Evolutionary conservation across 352 stramenopile species (phyloP), one percentile per base, ranked within the genome.

Genomic region (Globisporangium lucens): DNA sequence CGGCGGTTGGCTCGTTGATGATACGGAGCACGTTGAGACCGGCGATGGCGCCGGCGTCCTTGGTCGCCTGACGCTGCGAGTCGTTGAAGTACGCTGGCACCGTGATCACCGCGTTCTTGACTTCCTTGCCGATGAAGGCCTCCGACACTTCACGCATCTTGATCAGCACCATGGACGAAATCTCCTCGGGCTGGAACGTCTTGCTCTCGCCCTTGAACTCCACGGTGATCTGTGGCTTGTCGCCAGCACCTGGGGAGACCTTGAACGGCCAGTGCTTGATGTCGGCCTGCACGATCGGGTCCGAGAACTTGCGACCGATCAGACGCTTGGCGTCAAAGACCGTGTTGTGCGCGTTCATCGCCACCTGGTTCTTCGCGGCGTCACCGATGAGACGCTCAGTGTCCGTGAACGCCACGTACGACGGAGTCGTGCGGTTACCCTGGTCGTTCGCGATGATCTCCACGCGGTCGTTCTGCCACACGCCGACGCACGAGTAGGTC

Each of bases 61-160:
- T 98, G 53, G 95, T 98, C 17, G 95, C 95, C 65, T 98, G 91
- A 29, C 95, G 88, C 75, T 98, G 95, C 66, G 84, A 94, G 73
- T 98, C 91, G 70, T 98, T 98, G 74, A 98, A 98, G 68, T 98
- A 98, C n/a, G 95, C 95, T n/a, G 95, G 95, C 35, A 98, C 95
- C n/a, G 95, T 98, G 47, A 98, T 89, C 10, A 98, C 94, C 22
- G 82, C 78, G 59, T 89, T 85, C 65, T 75, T 79, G 2, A 89
- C 74, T 27, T 77, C 57, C 66, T 87, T 76, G 63, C 84, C 83
- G 29, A 92, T 76, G 70, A 79, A 95, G 9, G 69, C 74, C 49
- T 93, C 80, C 3, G 86, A 80, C 55, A 84, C 72, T 69, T 89
- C 75, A 35, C 79, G 78, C 80, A 93, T 87, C 67, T 95, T 90